A percentile compares a stretch with the other conserved stretches of the same genome.
These are phyloP conservation scores for Yarrowia sp. DNA, from an alignment of 805 yeast genomes.

Conservation along the genomic window DNA sequence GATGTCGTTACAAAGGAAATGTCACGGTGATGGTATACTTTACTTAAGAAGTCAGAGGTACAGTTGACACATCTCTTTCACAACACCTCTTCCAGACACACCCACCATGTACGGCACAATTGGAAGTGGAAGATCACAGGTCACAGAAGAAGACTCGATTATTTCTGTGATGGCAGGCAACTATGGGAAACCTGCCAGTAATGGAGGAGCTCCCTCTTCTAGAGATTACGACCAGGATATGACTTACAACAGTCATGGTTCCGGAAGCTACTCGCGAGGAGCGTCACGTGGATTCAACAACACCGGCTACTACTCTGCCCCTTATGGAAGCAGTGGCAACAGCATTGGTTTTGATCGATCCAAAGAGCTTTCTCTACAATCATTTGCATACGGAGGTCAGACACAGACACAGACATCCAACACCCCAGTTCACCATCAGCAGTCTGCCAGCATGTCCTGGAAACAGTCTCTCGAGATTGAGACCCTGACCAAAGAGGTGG, in stretches of 20 bases:
- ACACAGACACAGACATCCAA: background rate
- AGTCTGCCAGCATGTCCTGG: conserved; percentile 4
- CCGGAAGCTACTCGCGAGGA: conserved; percentile 15
- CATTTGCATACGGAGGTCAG: conserved; percentile 17
- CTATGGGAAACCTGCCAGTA: conserved; percentile 17
- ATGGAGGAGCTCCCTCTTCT: conserved; percentile 11
- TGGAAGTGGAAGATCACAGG: conserved; percentile 19
- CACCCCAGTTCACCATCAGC: background rate
- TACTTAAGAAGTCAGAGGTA: background rate
- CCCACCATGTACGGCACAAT: conserved; percentile 22
- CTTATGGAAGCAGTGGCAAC: conserved; percentile 21
- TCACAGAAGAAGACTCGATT: conserved; percentile 32
- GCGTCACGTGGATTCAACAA: conserved; percentile 19
- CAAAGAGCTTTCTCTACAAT: conserved; percentile 9
- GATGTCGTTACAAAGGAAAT: background rate
- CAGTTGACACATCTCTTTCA: too few species aligned
- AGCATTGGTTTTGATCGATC: conserved; percentile 11
- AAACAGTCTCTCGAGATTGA: conserved; percentile 16
- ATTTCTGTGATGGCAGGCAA: conserved; percentile 35
- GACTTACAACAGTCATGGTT: conserved; percentile 11
- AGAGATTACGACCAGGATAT: conserved; percentile 13
- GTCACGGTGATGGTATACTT: background rate
- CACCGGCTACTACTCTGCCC: conserved; percentile 20
- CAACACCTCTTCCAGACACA: background rate
- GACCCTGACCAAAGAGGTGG: conserved; percentile 16